Conservation (phyloP, 1,139 yeast species). For the Yamadazyma trypodendri region DNA sequence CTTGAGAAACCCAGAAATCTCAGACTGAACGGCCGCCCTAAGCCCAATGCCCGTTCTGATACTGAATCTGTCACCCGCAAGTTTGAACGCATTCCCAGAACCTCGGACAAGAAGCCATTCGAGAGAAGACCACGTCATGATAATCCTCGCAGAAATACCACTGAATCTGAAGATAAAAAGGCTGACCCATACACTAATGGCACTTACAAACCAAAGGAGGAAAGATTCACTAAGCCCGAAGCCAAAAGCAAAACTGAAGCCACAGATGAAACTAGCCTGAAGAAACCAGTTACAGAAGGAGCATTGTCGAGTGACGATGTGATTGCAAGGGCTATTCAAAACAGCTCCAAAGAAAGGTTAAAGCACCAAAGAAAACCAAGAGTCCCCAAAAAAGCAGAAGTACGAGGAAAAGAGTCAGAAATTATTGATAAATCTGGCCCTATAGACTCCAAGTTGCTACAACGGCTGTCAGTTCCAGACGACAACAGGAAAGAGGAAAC, state of each 20-base stretch:
- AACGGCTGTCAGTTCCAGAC: neutral
- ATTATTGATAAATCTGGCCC: neutral
- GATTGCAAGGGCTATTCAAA: slow-evolving; percentile 12
- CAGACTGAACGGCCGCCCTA: neutral
- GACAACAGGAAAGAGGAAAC: slow-evolving; percentile 1
- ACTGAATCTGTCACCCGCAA: neutral
- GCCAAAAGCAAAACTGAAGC: neutral
- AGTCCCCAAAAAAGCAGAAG: neutral
- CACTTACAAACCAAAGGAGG: neutral
- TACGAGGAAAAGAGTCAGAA: neutral
- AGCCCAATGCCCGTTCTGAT: neutral
- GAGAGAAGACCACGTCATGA: neutral
- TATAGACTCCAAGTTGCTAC: too few species aligned
- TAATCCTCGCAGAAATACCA: neutral
- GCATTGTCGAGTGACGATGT: slow-evolving; percentile 11
- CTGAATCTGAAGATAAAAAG: neutral
- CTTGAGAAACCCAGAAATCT: neutral
- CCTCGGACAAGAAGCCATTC: neutral
- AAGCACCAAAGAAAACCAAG: neutral
- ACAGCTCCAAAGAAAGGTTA: slow-evolving; percentile 10
- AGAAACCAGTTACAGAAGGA: neutral
- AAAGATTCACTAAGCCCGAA: neutral
- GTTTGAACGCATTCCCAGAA: neutral
- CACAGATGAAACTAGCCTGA: too few species aligned
- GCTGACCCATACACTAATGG: neutral